Percentiles rank a stretch among this genome's conserved stretches.
phyloP scores from a whole-genome alignment of 23 red algal genomes.

The Cyanidiococcus yangmingshanensis region DNA sequence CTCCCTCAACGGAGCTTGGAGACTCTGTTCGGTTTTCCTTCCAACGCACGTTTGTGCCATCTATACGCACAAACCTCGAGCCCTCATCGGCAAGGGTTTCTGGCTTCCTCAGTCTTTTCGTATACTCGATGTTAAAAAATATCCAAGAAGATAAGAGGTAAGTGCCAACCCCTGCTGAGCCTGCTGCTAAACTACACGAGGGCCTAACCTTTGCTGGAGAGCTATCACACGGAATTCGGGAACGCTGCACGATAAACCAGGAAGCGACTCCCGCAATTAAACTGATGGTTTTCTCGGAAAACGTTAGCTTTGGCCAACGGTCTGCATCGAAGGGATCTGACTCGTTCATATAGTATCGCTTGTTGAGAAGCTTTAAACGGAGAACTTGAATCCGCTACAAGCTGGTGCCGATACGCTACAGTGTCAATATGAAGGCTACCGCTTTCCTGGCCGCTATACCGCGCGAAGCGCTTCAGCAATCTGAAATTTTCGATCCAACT shows the following conservation, averaged over 20 bases:
- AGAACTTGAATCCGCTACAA: too few relatives aligned
- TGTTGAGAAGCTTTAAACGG: too few relatives aligned
- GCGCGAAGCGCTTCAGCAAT: too few relatives aligned
- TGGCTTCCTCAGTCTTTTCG: not conserved
- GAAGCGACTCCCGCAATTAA: not conserved
- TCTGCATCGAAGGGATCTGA: not conserved
- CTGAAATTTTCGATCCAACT: too few relatives aligned
- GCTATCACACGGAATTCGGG: not conserved
- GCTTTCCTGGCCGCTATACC: too few relatives aligned
- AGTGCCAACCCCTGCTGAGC: not conserved
- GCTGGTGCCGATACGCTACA: too few relatives aligned
- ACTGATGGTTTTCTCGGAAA: not conserved
- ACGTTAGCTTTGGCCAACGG: not conserved
- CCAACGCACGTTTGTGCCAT: not conserved
- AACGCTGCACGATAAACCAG: not conserved
- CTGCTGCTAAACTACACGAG: not conserved
- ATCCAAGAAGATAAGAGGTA: slow-evolving; percentile 1
- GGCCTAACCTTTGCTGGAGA: not conserved
- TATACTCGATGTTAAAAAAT: not conserved
- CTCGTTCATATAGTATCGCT: too few relatives aligned
- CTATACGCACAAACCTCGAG: not conserved
- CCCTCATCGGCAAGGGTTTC: not conserved
- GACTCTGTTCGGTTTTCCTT: not conserved
- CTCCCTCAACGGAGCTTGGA: not conserved
- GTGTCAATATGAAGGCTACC: too few relatives aligned